A percentile compares a stretch with the other conserved stretches of the same genome.
Conservation (phyloP, 2,329 filamentous ascomycete genomes). For the Aspergillus tamarii region DNA sequence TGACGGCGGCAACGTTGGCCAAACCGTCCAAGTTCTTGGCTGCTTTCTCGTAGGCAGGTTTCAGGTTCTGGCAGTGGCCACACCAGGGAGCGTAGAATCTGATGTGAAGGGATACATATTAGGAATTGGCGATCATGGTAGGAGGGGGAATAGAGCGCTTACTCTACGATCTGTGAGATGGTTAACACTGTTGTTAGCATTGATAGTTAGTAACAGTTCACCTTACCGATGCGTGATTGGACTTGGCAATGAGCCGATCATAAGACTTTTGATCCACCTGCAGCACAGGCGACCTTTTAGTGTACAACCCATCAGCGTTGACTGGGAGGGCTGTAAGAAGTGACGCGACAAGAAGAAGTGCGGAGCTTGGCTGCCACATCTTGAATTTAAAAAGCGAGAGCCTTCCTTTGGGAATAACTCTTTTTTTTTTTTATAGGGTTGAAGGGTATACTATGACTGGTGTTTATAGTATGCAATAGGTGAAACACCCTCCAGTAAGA, state of each 20-base stretch:
- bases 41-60: conserved; percentile 93
- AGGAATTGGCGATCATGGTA: conserved; percentile 20
- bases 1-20: conserved; percentile 89
- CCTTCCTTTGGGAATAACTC: background rate
- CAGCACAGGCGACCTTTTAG: conserved; percentile 83
- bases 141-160: conserved; percentile 33
- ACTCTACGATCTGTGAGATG: conserved; percentile 55
- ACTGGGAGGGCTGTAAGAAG: conserved; percentile 68
- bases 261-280: conserved; percentile 80
- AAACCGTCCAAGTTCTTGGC: conserved; percentile 87
- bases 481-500: conserved; percentile 1
- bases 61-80: conserved; percentile 93
- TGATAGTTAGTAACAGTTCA: conserved; percentile 1
- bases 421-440: background rate
- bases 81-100: conserved; percentile 99
- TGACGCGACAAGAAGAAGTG: conserved; percentile 57
- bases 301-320: conserved; percentile 74
- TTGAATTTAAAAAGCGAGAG: conserved; percentile 15
- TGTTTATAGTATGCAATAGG: background rate
- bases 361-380: conserved; percentile 46
- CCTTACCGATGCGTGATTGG: conserved; percentile 86
- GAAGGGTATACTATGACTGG: background rate
- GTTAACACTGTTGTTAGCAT: conserved; percentile 21
- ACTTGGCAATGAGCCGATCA: conserved; percentile 79
- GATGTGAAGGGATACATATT: conserved; percentile 36